Base-by-base conservation (phyloP, 179 eudicot species). In the Beta macrorhiza region DNA sequence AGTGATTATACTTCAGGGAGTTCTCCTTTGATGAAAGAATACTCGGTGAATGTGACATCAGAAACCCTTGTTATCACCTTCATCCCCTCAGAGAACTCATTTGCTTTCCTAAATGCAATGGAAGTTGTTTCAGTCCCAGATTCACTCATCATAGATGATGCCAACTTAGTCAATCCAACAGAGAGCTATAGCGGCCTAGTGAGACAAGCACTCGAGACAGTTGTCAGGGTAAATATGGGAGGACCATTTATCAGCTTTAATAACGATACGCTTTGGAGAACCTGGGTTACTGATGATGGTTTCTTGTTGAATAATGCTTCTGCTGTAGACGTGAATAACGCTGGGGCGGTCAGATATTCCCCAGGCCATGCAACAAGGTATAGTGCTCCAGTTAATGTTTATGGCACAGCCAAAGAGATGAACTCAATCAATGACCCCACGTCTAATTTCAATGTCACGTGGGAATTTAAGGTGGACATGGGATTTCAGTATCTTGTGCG, bases 321-420 rank as follows among this genome's bases (percentile, higher is more conserved):
- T 22, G 90, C 83, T 67, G 53, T 25, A 6, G 51, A 55, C 25
- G 85, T 58, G 15, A 82, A 79, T 10, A 84, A 80, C 6, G 45
- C 75, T 19, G 75, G 83, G 7, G 87, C 77, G 37, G 89, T 87
- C 61, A 83, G 77, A 11, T 77, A 80, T 12, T 81, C 78, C 17
- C 79, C 70, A 3, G 90, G 83, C 4, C 78, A 81, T 10, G 87
- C 86, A 49, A 83, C 90, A n/a, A 85, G 77, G 52, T 84, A 84
- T 68, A 81, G 56, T 77, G 98, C 98, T 79, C 97, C 98, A 0
- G 68, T 51, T 45, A 81, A 83, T 72, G 98, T 93, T 17, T 93
- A 93, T 78, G 98, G 96, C 20, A 91, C 97, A 62, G 88, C 89
- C 17, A 86, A 85, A 17, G 82, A 73, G 81, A 92, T 92, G 97